Percentiles rank a stretch among this genome's conserved stretches.
Evolutionary conservation across 2,329 filamentous ascomycete species (phyloP).

Genomic region (Lachnellula suecica): DNA sequence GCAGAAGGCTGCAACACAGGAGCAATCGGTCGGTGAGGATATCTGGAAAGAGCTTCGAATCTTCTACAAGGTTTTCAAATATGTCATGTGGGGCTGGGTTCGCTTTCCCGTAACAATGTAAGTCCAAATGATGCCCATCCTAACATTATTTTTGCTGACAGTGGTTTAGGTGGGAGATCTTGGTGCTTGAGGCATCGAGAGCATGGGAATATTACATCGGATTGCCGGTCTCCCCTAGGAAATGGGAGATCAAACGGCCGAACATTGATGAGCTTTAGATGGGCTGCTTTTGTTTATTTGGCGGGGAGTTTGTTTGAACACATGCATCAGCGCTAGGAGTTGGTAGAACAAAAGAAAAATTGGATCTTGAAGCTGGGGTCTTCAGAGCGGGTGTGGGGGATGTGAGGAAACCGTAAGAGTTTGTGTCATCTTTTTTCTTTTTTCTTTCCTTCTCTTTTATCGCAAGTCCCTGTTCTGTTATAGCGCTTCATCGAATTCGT

Average conservation of each 20-base stretch:
- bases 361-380: no score
- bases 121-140: constrained; percentile 41
- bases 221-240: constrained; percentile 54
- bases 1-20: constrained; percentile 28
- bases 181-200: constrained; percentile 51
- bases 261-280: constrained; percentile 40
- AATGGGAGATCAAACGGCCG: constrained; percentile 43
- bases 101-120: constrained; percentile 68
- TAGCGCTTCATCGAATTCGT: no score
- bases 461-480: no score
- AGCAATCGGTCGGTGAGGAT: constrained; percentile 52
- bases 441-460: not conserved
- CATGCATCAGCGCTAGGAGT: constrained; percentile 16
- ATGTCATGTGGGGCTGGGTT: constrained; percentile 71
- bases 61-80: constrained; percentile 61
- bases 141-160: constrained; percentile 13
- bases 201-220: constrained; percentile 64
- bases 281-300: not conserved
- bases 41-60: constrained; percentile 63
- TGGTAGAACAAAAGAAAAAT: not conserved
- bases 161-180: constrained; percentile 47
- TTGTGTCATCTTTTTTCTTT: no score
- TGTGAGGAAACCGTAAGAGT: no score
- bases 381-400: no score
- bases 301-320: constrained; percentile 2